Evolutionary conservation across 2,329 filamentous ascomycete species (phyloP).

Genomic region (Cyphellophora europaea): DNA sequence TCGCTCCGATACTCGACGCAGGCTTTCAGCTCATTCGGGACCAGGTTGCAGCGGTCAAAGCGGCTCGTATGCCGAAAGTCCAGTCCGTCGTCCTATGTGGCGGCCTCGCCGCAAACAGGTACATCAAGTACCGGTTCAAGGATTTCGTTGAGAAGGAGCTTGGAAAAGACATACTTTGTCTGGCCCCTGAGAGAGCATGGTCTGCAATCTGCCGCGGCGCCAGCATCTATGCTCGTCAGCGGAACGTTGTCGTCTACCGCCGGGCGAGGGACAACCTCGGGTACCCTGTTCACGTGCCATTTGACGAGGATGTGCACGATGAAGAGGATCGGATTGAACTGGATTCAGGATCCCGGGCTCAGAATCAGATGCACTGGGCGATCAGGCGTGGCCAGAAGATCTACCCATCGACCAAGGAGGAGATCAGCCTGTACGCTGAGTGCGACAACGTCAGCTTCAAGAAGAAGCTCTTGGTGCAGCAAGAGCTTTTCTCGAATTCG

Average conservation of each 20-base stretch:
- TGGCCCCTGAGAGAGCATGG: conserved; percentile 6
- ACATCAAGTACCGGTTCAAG: conserved; percentile 8
- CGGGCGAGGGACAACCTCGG: conserved; percentile 9
- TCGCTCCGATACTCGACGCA: conserved; percentile 7
- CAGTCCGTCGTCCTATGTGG: background rate
- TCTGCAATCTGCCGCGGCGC: conserved; percentile 14
- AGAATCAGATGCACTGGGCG: conserved; percentile 1
- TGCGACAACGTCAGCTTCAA: background rate
- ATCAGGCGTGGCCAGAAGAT: conserved; percentile 1
- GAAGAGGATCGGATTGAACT: conserved; percentile 9
- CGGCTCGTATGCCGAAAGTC: conserved; percentile 2
- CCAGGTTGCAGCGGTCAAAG: conserved; percentile 3
- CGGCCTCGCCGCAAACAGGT: conserved; percentile 1
- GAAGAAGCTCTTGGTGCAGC: background rate
- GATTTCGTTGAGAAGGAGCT: conserved; percentile 1
- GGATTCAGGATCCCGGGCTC: conserved; percentile 1
- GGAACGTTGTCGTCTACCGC: conserved; percentile 2
- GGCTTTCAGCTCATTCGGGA: conserved; percentile 7
- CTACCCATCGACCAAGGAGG: background rate
- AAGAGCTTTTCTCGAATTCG: background rate
- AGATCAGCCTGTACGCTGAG: background rate
- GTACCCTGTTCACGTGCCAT: conserved; percentile 6
- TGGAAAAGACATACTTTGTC: background rate
- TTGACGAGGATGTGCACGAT: conserved; percentile 6
- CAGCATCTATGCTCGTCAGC: conserved; percentile 6